Conservation (phyloP, 2,329 filamentous ascomycete genomes). For the Pseudocercospora fuligena region DNA sequence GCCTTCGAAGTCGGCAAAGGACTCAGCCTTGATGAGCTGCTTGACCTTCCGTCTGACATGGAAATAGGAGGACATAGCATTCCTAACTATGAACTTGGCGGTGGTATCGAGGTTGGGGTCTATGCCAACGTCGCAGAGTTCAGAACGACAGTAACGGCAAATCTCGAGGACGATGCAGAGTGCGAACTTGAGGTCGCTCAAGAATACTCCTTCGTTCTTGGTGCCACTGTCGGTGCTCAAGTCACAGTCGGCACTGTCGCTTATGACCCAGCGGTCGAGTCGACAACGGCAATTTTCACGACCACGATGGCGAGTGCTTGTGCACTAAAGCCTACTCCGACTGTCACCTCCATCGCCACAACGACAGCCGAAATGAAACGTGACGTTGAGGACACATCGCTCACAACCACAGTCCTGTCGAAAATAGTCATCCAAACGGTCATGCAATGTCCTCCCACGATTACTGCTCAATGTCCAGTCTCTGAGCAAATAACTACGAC, state of each 20-base stretch:
- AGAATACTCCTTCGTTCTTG: conserved; percentile 57
- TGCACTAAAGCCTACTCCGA: background rate
- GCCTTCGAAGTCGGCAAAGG: conserved; percentile 36
- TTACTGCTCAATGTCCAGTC: background rate
- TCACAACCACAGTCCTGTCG: background rate
- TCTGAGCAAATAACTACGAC: background rate
- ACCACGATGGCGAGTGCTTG: background rate
- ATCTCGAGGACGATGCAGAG: conserved; percentile 40
- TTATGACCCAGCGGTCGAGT: conserved; percentile 50
- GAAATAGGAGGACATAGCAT: background rate
- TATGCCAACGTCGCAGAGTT: conserved; percentile 62
- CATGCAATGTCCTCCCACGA: background rate
- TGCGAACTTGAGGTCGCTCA: conserved; percentile 56
- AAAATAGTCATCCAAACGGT: background rate
- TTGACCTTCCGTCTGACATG: background rate
- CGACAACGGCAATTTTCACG: background rate
- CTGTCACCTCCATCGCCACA: background rate
- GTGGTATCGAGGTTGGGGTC: conserved; percentile 56
- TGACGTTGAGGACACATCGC: background rate
- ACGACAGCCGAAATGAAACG: background rate
- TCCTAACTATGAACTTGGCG: conserved; percentile 32
- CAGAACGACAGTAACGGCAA: conserved; percentile 55
- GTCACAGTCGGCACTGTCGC: conserved; percentile 49
- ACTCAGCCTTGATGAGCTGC: background rate
- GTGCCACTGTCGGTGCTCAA: conserved; percentile 60